Evolutionary conservation across 2,329 filamentous ascomycete species (phyloP).

Genomic region (Lojkania enalia): DNA sequence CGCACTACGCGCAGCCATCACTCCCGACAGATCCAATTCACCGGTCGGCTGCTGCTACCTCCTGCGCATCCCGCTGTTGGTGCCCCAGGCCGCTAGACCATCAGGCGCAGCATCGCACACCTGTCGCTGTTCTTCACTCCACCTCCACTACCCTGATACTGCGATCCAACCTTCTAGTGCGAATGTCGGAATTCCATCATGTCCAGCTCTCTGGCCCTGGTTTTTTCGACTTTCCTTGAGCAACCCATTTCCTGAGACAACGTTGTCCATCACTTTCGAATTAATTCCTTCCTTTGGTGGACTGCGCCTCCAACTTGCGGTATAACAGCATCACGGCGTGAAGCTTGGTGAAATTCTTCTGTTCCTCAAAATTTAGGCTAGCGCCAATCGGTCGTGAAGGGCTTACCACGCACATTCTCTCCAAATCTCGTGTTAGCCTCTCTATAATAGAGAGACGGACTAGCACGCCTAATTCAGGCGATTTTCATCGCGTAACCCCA

Average conservation of each 20-base stretch:
- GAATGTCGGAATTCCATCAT: conserved; percentile 55
- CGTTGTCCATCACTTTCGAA: conserved; percentile 29
- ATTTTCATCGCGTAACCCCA: conserved; percentile 14
- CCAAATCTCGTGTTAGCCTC: conserved; percentile 1
- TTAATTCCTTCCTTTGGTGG: conserved; percentile 34
- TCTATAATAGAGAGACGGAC: conserved; percentile 1
- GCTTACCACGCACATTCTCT: conserved; percentile 4
- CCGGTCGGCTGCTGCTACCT: conserved; percentile 17
- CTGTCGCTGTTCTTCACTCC: conserved; percentile 5
- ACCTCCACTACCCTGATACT: background rate
- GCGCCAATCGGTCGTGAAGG: conserved; percentile 8
- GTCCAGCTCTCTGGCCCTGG: conserved; percentile 52
- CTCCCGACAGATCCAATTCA: conserved; percentile 19
- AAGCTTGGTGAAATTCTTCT: conserved; percentile 25
- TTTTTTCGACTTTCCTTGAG: conserved; percentile 57
- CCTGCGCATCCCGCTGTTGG: conserved; percentile 16
- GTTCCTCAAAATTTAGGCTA: conserved; percentile 6
- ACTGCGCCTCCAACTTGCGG: conserved; percentile 20
- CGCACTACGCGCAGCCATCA: conserved; percentile 14
- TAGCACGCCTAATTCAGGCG: conserved; percentile 4
- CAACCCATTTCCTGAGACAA: conserved; percentile 52
- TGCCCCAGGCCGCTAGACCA: conserved; percentile 14
- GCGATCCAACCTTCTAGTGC: conserved; percentile 17
- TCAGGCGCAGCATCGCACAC: conserved; percentile 13
- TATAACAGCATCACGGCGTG: conserved; percentile 27